Percentiles rank a stretch among this genome's conserved stretches.
phyloP scores from a whole-genome alignment of 106 monocot species.

The Iris macrosiphon region DNA sequence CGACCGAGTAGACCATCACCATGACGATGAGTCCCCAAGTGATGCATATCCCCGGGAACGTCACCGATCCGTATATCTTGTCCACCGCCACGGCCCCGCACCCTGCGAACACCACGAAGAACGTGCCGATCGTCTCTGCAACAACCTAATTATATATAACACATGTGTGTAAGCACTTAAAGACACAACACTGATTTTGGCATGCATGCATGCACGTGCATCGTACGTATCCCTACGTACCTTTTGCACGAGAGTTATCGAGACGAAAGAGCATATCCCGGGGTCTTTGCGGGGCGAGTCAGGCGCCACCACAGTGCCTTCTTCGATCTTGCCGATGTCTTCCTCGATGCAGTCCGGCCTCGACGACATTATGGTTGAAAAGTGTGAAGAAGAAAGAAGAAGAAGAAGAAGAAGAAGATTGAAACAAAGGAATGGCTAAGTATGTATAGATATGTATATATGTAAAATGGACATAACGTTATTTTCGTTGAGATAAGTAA shows the following conservation, averaged over 20 bases:
- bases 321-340: constrained; percentile 8
- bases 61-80: constrained; percentile 14
- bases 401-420: no score
- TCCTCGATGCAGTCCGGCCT: not conserved
- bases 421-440: no score
- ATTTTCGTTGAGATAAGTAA: no score
- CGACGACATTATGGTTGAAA: not conserved
- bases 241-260: constrained; percentile 3
- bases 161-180: not conserved
- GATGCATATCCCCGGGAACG: constrained; percentile 20
- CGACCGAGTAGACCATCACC: constrained; percentile 26
- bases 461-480: no score
- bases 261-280: not conserved
- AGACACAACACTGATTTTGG: not conserved
- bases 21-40: constrained; percentile 19
- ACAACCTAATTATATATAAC: not conserved
- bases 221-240: not conserved
- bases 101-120: constrained; percentile 18
- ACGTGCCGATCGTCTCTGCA: constrained; percentile 20
- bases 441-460: no score
- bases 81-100: constrained; percentile 21
- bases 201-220: not conserved
- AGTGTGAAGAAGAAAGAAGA: no score
- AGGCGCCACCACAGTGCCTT: not conserved
- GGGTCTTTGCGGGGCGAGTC: not conserved